Base-by-base conservation (phyloP, 2,329 filamentous ascomycete species). In the Botrytis byssoidea region DNA sequence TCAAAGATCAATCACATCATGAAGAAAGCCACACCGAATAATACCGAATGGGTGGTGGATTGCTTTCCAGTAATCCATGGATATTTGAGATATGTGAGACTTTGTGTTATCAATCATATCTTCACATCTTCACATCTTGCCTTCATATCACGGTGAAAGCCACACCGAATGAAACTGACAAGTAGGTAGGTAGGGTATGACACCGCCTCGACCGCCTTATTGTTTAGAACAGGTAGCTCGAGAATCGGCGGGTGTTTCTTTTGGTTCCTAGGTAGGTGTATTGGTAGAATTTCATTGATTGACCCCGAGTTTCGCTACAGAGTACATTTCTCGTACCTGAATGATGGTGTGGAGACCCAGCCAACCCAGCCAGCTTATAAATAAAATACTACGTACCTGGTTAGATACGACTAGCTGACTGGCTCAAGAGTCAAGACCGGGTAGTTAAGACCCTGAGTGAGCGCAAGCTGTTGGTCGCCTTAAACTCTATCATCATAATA, bases 231-330 rank as follows among this genome's bases (percentile, higher is more conserved):
- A 63, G 35, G 12, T 42, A 42, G 40, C 25, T 63, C 46, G 46
- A 48, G 46, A 48, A n/a, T 51, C 5, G 25, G 3, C 46, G 46
- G 20, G 4, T 48, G 46, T 48, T 48, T 48, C 46, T 48, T 48
- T 48, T 48, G 46, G 8, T 25, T 48, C 46, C 46, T 48, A 12
- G 20, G 46, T 10, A 22, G 46, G 46, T 48, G 46, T 46, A 60
- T 60, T 25, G 57, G 29, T 35, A 60, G 32, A 35, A 60, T 60
- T 42, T n/a, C 20, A 32, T 48, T 48, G 64, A 46, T 68, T 55
- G 46, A 68, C 32, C 65, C 65, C 65, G 65, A 68, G 65, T 68
- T 40, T 48, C 46, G 65, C 65, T 68, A 12, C 35, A 35, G 7
- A 35, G 35, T 35, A 35, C 44, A 16, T 29, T 35, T 55, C 32